These are phyloP conservation scores for Daldinia childiae DNA, from an alignment of 495 filamentous ascomycete species.

Conservation along the genomic window DNA sequence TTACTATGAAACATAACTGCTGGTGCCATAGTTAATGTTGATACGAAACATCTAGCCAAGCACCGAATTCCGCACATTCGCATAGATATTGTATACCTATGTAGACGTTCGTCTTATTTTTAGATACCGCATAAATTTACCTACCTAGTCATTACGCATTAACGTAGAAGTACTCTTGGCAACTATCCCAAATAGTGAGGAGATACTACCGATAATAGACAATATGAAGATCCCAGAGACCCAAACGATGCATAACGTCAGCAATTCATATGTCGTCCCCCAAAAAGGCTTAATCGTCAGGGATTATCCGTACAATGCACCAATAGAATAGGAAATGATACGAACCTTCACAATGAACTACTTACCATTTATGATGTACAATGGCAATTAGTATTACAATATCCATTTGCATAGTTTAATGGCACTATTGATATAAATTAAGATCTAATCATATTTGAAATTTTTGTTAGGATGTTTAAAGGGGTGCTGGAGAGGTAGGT, in stretches of 20 bases:
- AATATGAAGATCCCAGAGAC: not conserved
- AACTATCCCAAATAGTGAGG: not conserved
- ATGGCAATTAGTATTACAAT: too few relatives aligned
- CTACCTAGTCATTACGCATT: not conserved
- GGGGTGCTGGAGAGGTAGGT: too few relatives aligned
- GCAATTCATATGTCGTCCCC: constrained; percentile 18
- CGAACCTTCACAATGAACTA: not conserved
- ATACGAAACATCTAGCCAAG: constrained; percentile 16
- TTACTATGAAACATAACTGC: constrained; percentile 3
- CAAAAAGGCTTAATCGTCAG: constrained; percentile 2
- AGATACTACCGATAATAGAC: not conserved
- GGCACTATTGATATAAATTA: not conserved
- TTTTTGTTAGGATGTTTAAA: too few relatives aligned
- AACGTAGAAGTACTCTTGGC: not conserved
- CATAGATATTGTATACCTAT: not conserved
- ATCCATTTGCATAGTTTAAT: too few relatives aligned
- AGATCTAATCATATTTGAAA: too few relatives aligned
- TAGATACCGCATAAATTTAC: not conserved
- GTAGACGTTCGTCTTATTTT: not conserved
- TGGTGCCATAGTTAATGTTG: not conserved
- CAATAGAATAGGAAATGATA: constrained; percentile 14
- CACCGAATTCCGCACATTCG: constrained; percentile 4
- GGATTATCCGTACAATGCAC: constrained; percentile 12
- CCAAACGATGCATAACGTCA: constrained; percentile 4
- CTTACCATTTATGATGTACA: too few relatives aligned